Base-by-base conservation (phyloP, 352 stramenopile genomes). In the Pythium folliculosum region DNA sequence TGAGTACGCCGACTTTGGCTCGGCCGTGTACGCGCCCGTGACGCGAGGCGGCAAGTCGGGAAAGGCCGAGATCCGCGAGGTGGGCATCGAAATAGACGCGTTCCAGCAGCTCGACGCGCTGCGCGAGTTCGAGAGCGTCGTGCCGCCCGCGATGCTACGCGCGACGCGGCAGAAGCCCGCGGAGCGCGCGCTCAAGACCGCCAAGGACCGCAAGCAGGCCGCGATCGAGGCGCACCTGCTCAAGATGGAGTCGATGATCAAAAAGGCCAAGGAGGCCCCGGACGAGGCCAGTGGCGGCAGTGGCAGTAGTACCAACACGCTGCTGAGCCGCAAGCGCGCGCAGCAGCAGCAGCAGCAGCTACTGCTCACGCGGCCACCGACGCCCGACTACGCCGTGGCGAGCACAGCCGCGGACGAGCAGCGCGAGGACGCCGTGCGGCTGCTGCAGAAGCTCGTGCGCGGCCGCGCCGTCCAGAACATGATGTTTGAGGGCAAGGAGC, bases 401-500 rank as follows among this genome's bases (percentile, higher is more conserved):
- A 69, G 78, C 21, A 62, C 61, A 4, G 75, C 78, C 9, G 71
- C 77, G 10, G 79, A 95, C 49, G 78, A 92, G 17, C 72, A 76
- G 8, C 57, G 88, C 8, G 75, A 80, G 9, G 74, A 89, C 25
- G 83, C 89, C n/a, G 76, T 95, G 13, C 74, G 87, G 17, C 70
- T 98, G 45, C 66, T 98, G 13, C 92, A 98, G 74, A 87, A 92
- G 57, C 75, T 98, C 4, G 58, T 98, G 32, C 86, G 92, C 47
- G 92, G 92, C 17, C 86, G 92, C 37, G 90, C 92, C 25, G 89
- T 97, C 22, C 92, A 98, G 76, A 98, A 97, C 65, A 95, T 94
- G 74, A 97, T 98, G 91, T 97, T 95, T 61, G 90, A 98, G 49
- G 92, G 88, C 71, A 97, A 96, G 48, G 78, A 92, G 57, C 86